phyloP scores from a whole-genome alignment of 2,329 filamentous ascomycete genomes.

The Colletotrichum filicis region DNA sequence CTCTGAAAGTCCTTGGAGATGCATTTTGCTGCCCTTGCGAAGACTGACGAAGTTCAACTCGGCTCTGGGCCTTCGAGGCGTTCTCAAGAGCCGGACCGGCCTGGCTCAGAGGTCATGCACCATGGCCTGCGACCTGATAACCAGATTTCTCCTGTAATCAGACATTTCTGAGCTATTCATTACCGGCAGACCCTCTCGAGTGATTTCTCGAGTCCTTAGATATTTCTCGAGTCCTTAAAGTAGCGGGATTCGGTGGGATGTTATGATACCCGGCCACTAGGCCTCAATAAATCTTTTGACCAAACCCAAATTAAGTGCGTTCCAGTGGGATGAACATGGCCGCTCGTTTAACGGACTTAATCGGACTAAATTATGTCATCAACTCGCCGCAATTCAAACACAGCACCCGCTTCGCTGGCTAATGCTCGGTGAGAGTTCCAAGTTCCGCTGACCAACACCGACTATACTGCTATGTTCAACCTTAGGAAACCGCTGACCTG shows the following conservation, averaged over 20 bases:
- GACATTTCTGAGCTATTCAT: no score
- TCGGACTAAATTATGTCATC: neutral
- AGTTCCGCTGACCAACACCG: no score
- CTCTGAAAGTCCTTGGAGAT: neutral
- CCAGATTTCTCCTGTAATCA: no score
- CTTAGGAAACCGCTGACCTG: no score
- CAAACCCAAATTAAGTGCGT: neutral
- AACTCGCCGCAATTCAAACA: no score
- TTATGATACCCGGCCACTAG: slow-evolving; percentile 19
- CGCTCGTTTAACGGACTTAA: neutral
- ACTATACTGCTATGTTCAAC: no score
- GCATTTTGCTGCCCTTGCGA: neutral
- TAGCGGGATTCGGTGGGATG: neutral
- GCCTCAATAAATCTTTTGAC: neutral
- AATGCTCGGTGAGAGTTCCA: no score
- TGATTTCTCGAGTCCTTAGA: neutral
- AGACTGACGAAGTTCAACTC: neutral
- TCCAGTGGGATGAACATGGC: no score
- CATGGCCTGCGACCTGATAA: no score
- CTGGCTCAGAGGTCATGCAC: no score
- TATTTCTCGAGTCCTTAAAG: neutral
- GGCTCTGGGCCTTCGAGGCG: neutral
- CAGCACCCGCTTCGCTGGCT: no score
- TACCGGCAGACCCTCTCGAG: neutral
- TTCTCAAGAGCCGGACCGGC: neutral